Base-by-base conservation (phyloP, 352 stramenopile species). In the Pythium inflatum region DNA sequence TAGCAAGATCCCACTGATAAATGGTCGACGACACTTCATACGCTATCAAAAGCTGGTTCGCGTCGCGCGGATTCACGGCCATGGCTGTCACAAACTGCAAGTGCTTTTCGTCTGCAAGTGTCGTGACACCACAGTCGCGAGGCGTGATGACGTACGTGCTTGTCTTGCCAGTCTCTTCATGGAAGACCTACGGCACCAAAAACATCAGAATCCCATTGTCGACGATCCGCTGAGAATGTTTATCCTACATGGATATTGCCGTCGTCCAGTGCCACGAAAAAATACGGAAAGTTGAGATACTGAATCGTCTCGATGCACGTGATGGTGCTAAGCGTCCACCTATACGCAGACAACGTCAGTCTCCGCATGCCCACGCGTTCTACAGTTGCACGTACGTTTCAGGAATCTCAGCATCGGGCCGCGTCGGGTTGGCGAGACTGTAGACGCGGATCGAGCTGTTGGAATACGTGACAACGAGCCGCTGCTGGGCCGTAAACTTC, bases 191-290 rank as follows among this genome's bases (percentile, higher is more conserved):
- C 0, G 61, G 50, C 13, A 33, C 33, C 27, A 62, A 12, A 38
- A 68, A n/a, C n/a, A n/a, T n/a, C n/a, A n/a, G n/a, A n/a, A n/a
- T n/a, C n/a, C n/a, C n/a, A n/a, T n/a, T n/a, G n/a, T n/a, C n/a
- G n/a, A n/a, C n/a, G n/a, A n/a, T n/a, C n/a, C n/a, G n/a, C n/a
- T n/a, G n/a, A n/a, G n/a, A n/a, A n/a, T n/a, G n/a, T n/a, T n/a
- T n/a, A n/a, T n/a, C n/a, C n/a, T 76, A 89, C 81, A 22, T 85
- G 77, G 36, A 93, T 62, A 11, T 83, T 73, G 22, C 83, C 82
- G 30, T 94, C 82, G 62, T 93, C 83, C 18, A 87, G 82, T 14
- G 87, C 85, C 14, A 91, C 78, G 40, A 91, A 93, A 56, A 91
- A 84, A 62, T 85, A 94, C 34, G 82, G 80, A 38, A 82, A 88